Evolutionary conservation across 768 basidiomycete species (phyloP).

Genomic region (Termitomyces sp.): DNA sequence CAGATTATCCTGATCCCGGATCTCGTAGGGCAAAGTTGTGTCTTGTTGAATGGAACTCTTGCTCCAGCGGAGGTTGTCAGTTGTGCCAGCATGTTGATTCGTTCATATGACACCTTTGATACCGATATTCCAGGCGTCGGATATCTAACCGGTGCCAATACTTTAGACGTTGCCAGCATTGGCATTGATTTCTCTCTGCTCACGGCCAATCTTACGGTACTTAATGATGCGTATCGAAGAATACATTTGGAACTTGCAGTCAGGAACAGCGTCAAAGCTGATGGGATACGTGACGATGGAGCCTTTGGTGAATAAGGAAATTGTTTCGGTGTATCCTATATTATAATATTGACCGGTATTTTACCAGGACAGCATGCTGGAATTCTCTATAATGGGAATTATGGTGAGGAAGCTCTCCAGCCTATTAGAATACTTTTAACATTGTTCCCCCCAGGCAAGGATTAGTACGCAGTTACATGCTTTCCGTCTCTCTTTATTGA

Average conservation of each 20-base stretch:
- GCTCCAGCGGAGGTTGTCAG: conserved; percentile 34
- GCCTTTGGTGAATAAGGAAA: conserved; percentile 34
- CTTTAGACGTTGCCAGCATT: conserved; percentile 60
- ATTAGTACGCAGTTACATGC: conserved; percentile 29
- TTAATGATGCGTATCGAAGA: conserved; percentile 46
- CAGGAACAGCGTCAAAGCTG: conserved; percentile 40
- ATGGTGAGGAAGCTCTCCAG: conserved; percentile 33
- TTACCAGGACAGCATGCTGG: conserved; percentile 53
- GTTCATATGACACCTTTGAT: conserved; percentile 38
- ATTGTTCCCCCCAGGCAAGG: conserved; percentile 19
- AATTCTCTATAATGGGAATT: conserved; percentile 71
- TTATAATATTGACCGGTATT: not conserved
- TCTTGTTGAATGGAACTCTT: conserved; percentile 49
- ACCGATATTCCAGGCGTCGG: conserved; percentile 34
- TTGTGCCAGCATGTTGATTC: conserved; percentile 47
- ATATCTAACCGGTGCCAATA: conserved; percentile 61
- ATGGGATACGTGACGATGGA: conserved; percentile 59
- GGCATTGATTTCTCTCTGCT: conserved; percentile 50
- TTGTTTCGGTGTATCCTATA: not conserved
- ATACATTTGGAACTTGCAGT: conserved; percentile 54
- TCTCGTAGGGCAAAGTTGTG: conserved; percentile 51
- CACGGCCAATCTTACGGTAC: conserved; percentile 38
- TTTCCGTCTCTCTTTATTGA: not conserved
- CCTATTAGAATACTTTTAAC: not conserved
- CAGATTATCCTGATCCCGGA: conserved; percentile 62